Evolutionary conservation across 768 basidiomycete genomes (phyloP).

Genomic region (Brasilioporus rufonigricans): DNA sequence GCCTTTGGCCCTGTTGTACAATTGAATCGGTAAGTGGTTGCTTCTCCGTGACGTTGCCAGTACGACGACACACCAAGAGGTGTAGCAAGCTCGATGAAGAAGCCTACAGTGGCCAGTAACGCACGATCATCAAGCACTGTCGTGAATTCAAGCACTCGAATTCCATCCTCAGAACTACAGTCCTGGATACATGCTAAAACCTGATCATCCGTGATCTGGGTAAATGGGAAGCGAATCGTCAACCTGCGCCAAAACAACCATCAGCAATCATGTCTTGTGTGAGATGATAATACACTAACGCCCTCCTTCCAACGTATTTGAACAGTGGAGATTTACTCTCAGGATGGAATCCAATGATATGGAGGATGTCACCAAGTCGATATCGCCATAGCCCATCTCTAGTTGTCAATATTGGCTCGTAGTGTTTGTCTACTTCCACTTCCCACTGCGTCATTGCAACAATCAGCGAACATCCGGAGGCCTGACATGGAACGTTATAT

Average conservation of each 20-base stretch:
- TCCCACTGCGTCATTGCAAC: neutral
- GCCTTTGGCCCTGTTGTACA: neutral
- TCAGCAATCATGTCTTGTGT: neutral
- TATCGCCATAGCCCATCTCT: no score
- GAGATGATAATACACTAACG: slow-evolving; percentile 1
- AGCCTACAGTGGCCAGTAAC: slow-evolving; percentile 4
- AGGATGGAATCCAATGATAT: no score
- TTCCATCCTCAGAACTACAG: neutral
- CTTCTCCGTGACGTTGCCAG: neutral
- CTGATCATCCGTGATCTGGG: neutral
- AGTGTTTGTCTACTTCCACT: slow-evolving; percentile 13
- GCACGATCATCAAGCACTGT: slow-evolving; percentile 10
- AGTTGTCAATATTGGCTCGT: no score
- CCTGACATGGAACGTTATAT: neutral
- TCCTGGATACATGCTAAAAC: neutral
- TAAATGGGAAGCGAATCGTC: neutral
- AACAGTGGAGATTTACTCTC: no score
- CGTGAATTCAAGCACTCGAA: no score
- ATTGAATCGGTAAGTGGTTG: neutral
- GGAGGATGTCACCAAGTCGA: no score
- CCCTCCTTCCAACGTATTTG: no score
- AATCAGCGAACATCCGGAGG: no score
- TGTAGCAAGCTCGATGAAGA: slow-evolving; percentile 10
- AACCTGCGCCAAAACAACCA: neutral
- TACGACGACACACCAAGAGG: neutral